Percentiles rank a stretch among this genome's conserved stretches.
These are phyloP conservation scores for Scedosporium minutisporum DNA, from an alignment of 2,329 filamentous ascomycete species.

Conservation along the genomic window DNA sequence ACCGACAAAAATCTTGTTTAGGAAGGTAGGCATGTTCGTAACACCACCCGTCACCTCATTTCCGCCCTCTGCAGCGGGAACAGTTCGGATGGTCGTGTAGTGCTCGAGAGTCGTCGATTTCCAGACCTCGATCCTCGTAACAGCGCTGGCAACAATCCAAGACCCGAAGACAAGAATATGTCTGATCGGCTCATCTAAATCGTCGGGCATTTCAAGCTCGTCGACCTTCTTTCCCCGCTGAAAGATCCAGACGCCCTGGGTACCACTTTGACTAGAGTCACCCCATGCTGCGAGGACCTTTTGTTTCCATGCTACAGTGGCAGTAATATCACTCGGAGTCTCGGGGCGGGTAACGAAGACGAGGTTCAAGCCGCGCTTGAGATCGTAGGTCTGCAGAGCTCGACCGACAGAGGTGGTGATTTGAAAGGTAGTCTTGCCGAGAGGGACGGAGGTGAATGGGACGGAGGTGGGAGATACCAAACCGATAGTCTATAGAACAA, in stretches of 20 bases:
- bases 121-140: constrained; percentile 78
- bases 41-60: constrained; percentile 69
- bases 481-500: constrained; percentile 62
- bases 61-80: constrained; percentile 44
- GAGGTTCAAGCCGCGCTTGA: constrained; percentile 80
- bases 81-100: constrained; percentile 71
- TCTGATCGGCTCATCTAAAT: constrained; percentile 60
- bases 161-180: constrained; percentile 77
- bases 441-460: constrained; percentile 78
- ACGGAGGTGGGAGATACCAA: constrained; percentile 84
- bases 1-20: constrained; percentile 93
- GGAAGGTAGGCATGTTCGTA: constrained; percentile 82
- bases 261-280: constrained; percentile 37
- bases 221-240: constrained; percentile 79
- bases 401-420: constrained; percentile 91
- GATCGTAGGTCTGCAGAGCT: constrained; percentile 89
- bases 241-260: constrained; percentile 78
- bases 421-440: constrained; percentile 93
- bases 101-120: constrained; percentile 75
- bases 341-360: constrained; percentile 89
- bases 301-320: constrained; percentile 79
- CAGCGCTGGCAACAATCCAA: constrained; percentile 77
- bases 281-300: constrained; percentile 87
- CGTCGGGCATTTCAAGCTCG: constrained; percentile 59
- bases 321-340: constrained; percentile 77